Base-by-base conservation (phyloP, 768 basidiomycete species). In the Russula dissimulans region DNA sequence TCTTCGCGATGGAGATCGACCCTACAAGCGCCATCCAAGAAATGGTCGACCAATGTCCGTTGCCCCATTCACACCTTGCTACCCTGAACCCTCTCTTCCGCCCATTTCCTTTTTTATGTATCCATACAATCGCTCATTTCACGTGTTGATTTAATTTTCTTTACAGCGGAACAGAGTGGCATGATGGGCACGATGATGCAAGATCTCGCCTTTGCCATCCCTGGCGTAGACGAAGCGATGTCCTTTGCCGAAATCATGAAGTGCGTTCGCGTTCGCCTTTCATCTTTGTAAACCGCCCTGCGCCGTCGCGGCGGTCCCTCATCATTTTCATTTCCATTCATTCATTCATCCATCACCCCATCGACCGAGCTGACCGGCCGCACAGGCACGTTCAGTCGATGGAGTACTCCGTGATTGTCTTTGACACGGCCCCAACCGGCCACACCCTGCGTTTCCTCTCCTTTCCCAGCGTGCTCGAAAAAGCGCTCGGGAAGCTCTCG, bases 181-280 rank as follows among this genome's bases (percentile, higher is more conserved):
- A 94, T 95, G 79, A 98, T 98, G 95, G 93, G 93, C 48, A 85
- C 88, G 63, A 98, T 99, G 94, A 97, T 99, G 92, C 97, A 99
- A 73, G 97, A 99, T 75, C 81, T 99, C 46, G 97, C 97, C 0
- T 99, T 99, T 69, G 94, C 97, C 2, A 98, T 99, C 59, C 97
- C 97, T 0, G 97, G 97, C 75, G 95, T 99, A 12, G 97, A 99
- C 69, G 97, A 99, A 74, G 97, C 97, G 4, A 98, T 99, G 97
- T 94, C 93, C 64, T 99, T 99, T 67, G 97, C 97, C 0, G 97
- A 99, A 73, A 97, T 99, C 72, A 99, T 98, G 97, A 99, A 98
- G 95, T 97, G 60, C 59, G 84, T 36, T 10, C 3, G 7, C 34
- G 5, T 36, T 36, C 34, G 34, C 10, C 3, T 7, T 36, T 26